phyloP scores from a whole-genome alignment of 1,284 basidiomycete genomes.

The Apiotrichum domesticum region DNA sequence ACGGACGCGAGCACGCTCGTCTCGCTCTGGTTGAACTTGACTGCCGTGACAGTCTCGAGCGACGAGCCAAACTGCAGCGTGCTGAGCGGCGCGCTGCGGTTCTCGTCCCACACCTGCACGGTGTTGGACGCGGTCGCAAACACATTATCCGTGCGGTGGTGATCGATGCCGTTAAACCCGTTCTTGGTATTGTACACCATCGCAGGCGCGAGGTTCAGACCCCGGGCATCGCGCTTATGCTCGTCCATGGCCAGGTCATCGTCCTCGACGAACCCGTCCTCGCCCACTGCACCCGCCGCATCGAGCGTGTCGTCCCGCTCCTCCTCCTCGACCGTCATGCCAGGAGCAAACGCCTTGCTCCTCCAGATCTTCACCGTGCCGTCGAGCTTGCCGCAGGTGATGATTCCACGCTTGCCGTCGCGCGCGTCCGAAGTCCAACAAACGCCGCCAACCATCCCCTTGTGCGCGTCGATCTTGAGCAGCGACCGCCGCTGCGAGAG shows the following conservation, averaged over 20 bases:
- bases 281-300: constrained; percentile 39
- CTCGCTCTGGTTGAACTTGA: constrained; percentile 92
- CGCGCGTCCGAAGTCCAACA: constrained; percentile 44
- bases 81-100: constrained; percentile 69
- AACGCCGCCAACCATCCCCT: constrained; percentile 79
- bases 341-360: constrained; percentile 42
- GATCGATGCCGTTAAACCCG: constrained; percentile 90
- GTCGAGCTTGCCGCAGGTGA: constrained; percentile 84
- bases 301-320: constrained; percentile 39
- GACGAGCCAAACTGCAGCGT: constrained; percentile 76
- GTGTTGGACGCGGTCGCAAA: constrained; percentile 91
- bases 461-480: constrained; percentile 73
- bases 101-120: constrained; percentile 98
- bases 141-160: constrained; percentile 75
- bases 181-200: constrained; percentile 73
- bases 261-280: constrained; percentile 40
- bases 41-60: constrained; percentile 75
- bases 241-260: constrained; percentile 43
- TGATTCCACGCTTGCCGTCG: constrained; percentile 59
- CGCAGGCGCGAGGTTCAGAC: constrained; percentile 53
- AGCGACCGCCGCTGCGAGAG: constrained; percentile 63
- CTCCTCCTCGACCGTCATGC: constrained; percentile 39
- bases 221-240: constrained; percentile 32
- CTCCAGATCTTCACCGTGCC: constrained; percentile 89
- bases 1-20: constrained; percentile 87